Evolutionary conservation across 352 stramenopile genomes (phyloP).

Genomic region (Phytopythium vexans): DNA sequence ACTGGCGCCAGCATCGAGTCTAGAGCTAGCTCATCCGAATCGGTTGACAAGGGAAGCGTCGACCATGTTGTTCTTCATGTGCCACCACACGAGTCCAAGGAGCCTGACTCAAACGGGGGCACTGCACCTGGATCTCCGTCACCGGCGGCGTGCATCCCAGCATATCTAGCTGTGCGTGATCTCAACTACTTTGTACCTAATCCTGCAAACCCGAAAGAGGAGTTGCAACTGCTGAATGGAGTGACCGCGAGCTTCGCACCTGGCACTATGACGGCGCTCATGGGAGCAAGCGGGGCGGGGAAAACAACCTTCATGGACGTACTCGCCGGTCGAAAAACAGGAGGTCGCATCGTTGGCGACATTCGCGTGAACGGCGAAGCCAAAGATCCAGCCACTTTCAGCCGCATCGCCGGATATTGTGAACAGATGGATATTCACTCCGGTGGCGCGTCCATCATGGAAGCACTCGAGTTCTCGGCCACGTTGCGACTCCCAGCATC

Average conservation of each 20-base stretch:
- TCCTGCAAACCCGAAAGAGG: constrained; percentile 16
- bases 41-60: too few relatives aligned
- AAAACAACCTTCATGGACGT: constrained; percentile 61
- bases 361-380: constrained; percentile 89
- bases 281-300: constrained; percentile 60
- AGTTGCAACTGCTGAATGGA: constrained; percentile 32
- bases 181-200: constrained; percentile 47
- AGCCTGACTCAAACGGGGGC: background rate
- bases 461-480: constrained; percentile 91
- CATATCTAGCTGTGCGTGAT: constrained; percentile 23
- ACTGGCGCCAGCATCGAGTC: too few relatives aligned
- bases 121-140: background rate
- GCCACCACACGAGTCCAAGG: background rate
- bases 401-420: constrained; percentile 53
- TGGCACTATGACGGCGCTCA: constrained; percentile 55
- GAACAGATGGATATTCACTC: constrained; percentile 5
- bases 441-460: constrained; percentile 80
- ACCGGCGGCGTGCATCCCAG: constrained; percentile 16
- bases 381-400: constrained; percentile 80
- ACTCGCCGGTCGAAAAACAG: constrained; percentile 42
- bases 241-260: constrained; percentile 37
- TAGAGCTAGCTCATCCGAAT: too few relatives aligned
- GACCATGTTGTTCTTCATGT: too few relatives aligned
- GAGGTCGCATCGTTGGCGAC: constrained; percentile 58
- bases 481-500: constrained; percentile 69